Evolutionary conservation across 2,329 filamentous ascomycete species (phyloP), one percentile per base, ranked within the genome.

Genomic region (Fusarium penzigii): DNA sequence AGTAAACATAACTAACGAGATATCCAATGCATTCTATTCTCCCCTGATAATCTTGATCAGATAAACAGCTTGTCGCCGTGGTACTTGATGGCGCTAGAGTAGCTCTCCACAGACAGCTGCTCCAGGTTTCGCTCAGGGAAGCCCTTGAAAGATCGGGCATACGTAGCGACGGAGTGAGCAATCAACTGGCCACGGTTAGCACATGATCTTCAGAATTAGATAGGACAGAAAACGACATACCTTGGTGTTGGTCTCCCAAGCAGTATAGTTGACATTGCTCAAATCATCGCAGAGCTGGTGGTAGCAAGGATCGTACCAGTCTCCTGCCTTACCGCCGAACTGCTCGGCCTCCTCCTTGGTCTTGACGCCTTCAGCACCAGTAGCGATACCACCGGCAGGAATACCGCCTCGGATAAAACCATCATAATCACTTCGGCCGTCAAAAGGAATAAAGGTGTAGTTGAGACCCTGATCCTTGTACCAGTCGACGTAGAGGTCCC

Each of bases 371-470:
- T 92, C 89, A 1, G 89, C 89, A 39, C 89, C 89, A 2, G 89
- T 91, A 49, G 88, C 88, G 55, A 92, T 83, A 29, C 89, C 89
- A 20, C 89, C 88, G 1, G 83, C 83, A 0, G 89, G 87, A 40
- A 92, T 90, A 3, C 86, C 86, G 50, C 82, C 79, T 36, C 83
- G 78, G 63, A 92, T 87, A 74, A 93, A 92, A 1, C 84, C 86
- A 46, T 86, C 87, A 63, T 93, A 93, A 70, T 94, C 90, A 57
- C 86, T 90, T 52, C 89, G 85, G 7, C 89, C 89, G 62, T 91
- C 87, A 59, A 94, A 93, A 2, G 84, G 81, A 29, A 89, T 89
- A 52, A 88, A 83, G 1, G 84, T 88, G 67, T 85, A 86, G 70
- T 85, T 85, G 51, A 85, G 76, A 1, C 78, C 85, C 17, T 85